Conservation (phyloP, 106 monocot genomes). For the Allium fistulosum region DNA sequence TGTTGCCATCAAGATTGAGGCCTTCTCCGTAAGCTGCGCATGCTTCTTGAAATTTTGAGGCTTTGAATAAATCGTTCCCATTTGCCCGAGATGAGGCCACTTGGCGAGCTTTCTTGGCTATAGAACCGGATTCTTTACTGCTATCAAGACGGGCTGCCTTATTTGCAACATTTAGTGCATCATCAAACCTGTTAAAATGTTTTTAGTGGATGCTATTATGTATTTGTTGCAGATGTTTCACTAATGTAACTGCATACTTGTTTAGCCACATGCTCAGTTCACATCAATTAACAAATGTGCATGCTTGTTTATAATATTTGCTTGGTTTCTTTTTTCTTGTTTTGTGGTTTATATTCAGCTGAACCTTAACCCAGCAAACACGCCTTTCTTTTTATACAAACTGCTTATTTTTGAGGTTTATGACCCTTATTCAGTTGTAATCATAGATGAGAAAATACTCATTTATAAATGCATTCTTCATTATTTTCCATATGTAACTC, state of each 20-base stretch:
- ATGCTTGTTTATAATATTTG: background rate
- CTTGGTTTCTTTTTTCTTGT: background rate
- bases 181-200: conserved; percentile 44
- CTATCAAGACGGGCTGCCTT: conserved; percentile 45
- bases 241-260: background rate
- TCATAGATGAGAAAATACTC: too few relatives aligned
- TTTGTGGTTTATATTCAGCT: too few relatives aligned
- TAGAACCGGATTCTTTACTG: conserved; percentile 22
- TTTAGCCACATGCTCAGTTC: background rate
- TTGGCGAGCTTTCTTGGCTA: conserved; percentile 18
- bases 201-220: background rate
- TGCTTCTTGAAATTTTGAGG: conserved; percentile 52
- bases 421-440: too few relatives aligned
- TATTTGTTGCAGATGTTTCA: too few relatives aligned
- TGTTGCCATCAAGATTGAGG: conserved; percentile 42
- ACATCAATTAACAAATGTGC: background rate
- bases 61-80: conserved; percentile 70
- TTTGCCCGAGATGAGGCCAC: conserved; percentile 32
- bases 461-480: too few relatives aligned
- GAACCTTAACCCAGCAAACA: too few relatives aligned
- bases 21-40: conserved; percentile 59
- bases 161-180: conserved; percentile 31
- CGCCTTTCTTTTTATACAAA: too few relatives aligned
- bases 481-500: too few relatives aligned
- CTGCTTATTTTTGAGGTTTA: too few relatives aligned